Evolutionary conservation across 768 basidiomycete species (phyloP).

Genomic region (Amanita muscaria): DNA sequence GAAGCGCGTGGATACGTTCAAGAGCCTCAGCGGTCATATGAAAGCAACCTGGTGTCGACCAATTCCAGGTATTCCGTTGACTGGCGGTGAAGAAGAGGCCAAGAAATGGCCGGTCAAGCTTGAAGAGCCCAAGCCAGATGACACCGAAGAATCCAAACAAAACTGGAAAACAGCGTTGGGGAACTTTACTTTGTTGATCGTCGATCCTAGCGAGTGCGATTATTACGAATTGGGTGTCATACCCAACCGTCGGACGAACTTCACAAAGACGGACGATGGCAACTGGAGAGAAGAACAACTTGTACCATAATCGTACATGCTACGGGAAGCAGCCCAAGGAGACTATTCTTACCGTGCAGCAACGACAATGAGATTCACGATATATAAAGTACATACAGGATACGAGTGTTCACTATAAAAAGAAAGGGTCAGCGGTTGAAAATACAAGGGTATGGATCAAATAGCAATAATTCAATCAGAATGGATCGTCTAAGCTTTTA

Average conservation of each 20-base stretch:
- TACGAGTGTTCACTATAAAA: not conserved
- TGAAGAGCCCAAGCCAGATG: conserved; percentile 36
- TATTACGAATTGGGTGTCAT: conserved; percentile 48
- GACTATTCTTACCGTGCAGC: not conserved
- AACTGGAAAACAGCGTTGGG: conserved; percentile 44
- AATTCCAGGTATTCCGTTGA: conserved; percentile 46
- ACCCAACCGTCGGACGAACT: conserved; percentile 53
- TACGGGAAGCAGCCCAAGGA: too few species aligned
- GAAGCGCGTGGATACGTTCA: conserved; percentile 52
- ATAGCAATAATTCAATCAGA: conserved; percentile 12
- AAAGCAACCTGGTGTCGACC: conserved; percentile 69
- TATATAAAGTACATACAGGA: conserved; percentile 13
- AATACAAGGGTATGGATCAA: conserved; percentile 15
- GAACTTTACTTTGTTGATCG: conserved; percentile 64
- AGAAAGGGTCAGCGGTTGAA: not conserved
- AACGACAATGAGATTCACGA: conserved; percentile 5
- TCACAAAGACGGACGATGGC: conserved; percentile 32
- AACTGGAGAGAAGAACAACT: conserved; percentile 54
- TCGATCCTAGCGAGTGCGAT: conserved; percentile 68
- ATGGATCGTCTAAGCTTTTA: conserved; percentile 25
- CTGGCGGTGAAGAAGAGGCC: conserved; percentile 41
- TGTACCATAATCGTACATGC: conserved; percentile 61
- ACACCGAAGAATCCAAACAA: conserved; percentile 32
- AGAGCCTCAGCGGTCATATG: conserved; percentile 49
- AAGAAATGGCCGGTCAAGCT: conserved; percentile 53